Evolutionary conservation across 2,329 filamentous ascomycete genomes (phyloP), one percentile per base, ranked within the genome.

Genomic region (Botryotinia convoluta): DNA sequence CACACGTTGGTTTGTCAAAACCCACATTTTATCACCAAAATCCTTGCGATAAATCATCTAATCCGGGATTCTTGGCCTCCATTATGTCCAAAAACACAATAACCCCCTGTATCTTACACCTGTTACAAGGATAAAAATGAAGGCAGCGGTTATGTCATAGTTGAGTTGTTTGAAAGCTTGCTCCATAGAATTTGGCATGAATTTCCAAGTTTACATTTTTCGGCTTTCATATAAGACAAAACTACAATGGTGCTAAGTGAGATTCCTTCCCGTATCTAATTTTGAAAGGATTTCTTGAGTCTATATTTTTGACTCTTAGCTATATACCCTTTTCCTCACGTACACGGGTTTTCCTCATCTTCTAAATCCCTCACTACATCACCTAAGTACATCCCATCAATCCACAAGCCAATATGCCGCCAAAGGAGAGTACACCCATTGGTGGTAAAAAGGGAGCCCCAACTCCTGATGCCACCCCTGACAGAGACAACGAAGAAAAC

Each of bases 101-200:
- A 35, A 18, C 32, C 16, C 57, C 60, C 69, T 72, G 60, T 45
- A 42, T 67, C 61, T 39, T 57, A 57, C 65, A 68, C 39, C 45
- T 72, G 45, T 32, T 57, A 44, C 65, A 57, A 29, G 65, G 48
- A 42, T 42, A 42, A 42, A 18, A 42, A 68, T 68, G 48, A 59
- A n/a, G 60, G 60, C 37, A 54, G 45, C 60, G 60, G 61, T 67
- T 72, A 72, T 72, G 69, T 72, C 69, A 72, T 72, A 72, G 69
- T 44, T 44, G 22, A 32, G 22, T 72, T 63, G 57, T 32, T 64
- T 37, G 59, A 63, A 71, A 42, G 48, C 48, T 68, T 54, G 69
- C 59, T 72, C 69, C 69, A 67, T 67, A 72, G 69, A 67, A 35
- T 59, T 16, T 39, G 29, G 57, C 69, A 71, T 54, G 60, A 54